Percentiles rank a stretch among this genome's conserved stretches.
phyloP scores from a whole-genome alignment of 768 basidiomycete species.

The Austroboletus eburneus region DNA sequence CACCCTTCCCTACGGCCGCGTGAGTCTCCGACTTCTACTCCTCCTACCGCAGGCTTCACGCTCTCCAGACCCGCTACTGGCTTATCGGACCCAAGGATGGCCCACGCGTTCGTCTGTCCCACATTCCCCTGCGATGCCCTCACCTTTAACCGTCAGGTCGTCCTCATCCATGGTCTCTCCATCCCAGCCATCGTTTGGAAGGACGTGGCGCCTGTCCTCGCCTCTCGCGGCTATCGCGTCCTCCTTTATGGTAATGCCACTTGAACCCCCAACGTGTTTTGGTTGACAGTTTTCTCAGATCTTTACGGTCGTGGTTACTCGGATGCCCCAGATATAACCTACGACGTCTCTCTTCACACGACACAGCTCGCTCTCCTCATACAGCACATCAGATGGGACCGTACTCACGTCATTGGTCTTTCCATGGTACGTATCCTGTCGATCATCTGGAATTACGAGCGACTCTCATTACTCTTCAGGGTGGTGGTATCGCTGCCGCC shows the following conservation, averaged over 20 bases:
- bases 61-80: slow-evolving; percentile 67
- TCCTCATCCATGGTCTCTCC: slow-evolving; percentile 75
- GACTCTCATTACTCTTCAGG: slow-evolving; percentile 37
- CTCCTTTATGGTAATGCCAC: slow-evolving; percentile 60
- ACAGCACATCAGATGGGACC: slow-evolving; percentile 72
- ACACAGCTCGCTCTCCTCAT: slow-evolving; percentile 80
- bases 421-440: slow-evolving; percentile 55
- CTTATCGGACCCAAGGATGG: slow-evolving; percentile 67
- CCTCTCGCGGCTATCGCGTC: slow-evolving; percentile 62
- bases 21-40: slow-evolving; percentile 28
- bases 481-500: slow-evolving; percentile 68
- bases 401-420: slow-evolving; percentile 60
- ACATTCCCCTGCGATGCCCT: slow-evolving; percentile 3
- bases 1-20: slow-evolving; percentile 60
- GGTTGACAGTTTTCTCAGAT: slow-evolving; percentile 40
- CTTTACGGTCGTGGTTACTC: slow-evolving; percentile 82
- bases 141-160: slow-evolving; percentile 42
- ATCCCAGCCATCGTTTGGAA: slow-evolving; percentile 77
- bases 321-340: slow-evolving; percentile 68
- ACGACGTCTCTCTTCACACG: slow-evolving; percentile 61
- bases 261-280: neutral
- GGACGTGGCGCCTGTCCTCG: slow-evolving; percentile 64
- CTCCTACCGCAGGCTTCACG: neutral
- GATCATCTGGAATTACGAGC: slow-evolving; percentile 4
- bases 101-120: slow-evolving; percentile 44